A percentile compares a stretch with the other conserved stretches of the same genome.
phyloP scores from a whole-genome alignment of 208 protist species.

The Angomonas desouzai region DNA sequence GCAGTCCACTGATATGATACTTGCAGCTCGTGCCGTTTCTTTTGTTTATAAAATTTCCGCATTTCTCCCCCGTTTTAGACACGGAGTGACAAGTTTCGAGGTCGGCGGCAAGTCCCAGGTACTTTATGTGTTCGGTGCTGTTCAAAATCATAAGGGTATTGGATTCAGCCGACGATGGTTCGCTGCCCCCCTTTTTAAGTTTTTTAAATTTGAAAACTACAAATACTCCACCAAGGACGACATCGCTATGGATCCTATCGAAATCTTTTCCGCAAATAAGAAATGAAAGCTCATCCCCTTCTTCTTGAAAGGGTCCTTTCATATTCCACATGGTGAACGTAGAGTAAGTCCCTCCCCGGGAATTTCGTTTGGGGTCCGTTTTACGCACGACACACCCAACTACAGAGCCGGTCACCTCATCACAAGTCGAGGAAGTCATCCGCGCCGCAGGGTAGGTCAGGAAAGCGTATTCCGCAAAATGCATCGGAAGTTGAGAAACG shows the following conservation, averaged over 20 bases:
- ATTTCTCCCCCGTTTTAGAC: background rate
- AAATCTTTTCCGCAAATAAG: constrained; percentile 1
- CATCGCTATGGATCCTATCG: background rate
- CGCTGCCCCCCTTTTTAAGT: background rate
- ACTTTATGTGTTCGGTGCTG: background rate
- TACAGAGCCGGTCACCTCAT: too few species aligned
- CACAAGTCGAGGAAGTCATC: too few species aligned
- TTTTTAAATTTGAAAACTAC: background rate
- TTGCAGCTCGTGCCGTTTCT: background rate
- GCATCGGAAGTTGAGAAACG: background rate
- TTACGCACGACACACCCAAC: background rate
- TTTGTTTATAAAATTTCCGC: constrained; percentile 4
- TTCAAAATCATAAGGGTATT: background rate
- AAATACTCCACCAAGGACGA: constrained; percentile 1
- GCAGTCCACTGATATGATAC: background rate
- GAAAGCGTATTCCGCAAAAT: background rate
- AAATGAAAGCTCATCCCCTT: background rate
- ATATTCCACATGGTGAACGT: background rate
- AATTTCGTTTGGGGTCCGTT: background rate
- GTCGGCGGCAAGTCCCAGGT: background rate
- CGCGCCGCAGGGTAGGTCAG: background rate
- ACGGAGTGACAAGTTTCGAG: background rate
- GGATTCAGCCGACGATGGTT: background rate
- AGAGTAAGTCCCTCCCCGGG: background rate
- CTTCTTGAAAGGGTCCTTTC: background rate